Base-by-base conservation (phyloP, 169 alveolate species). In the Condylostoma magnum region DNA sequence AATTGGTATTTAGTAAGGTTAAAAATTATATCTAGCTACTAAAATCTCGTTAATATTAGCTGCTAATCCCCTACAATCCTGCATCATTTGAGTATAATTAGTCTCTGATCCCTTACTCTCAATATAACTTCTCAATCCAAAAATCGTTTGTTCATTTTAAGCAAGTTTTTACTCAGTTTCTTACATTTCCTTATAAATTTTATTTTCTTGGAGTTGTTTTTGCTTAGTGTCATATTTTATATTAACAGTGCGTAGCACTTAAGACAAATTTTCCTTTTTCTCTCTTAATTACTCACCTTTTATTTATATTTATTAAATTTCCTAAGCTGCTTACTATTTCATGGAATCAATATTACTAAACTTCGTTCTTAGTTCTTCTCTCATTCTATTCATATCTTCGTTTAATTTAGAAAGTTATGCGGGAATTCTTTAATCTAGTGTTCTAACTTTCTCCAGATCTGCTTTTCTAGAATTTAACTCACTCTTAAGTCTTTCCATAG, bases 81-180 rank as follows among this genome's bases (percentile, higher is more conserved):
- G 69, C 50, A 78, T 65, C 2, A 71, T 38, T 4, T 58, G 69
- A 38, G 77, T 65, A 48, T 82, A 90, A 66, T 90, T 80, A 58
- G 83, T 86, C 63, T 90, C 96, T 38, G 85, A 85, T 8, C 92
- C 87, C 70, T 90, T 90, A 15, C 93, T 83, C 46, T 87, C 92
- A 73, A 86, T 87, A 70, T 82, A 90, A 46, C 74, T 83, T 77
- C 86, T 69, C 65, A 87, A 68, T 12, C 82, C 73, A 71, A 76
- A 84, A 10, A 89, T 80, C 28, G 80, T 46, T 12, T 87, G 83
- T 75, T 90, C 93, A 36, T 84, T 78, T 18, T 65, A 30, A 33
- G 80, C 74, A 51, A 83, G 70, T 54, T 85, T 90, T 78, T 85
- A 82, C 71, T 90, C 96, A 10, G 80, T 68, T 27, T 83, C 94